Evolutionary conservation across 2,329 filamentous ascomycete species (phyloP), one percentile per base, ranked within the genome.

Genomic region (Scedosporium apiospermum): DNA sequence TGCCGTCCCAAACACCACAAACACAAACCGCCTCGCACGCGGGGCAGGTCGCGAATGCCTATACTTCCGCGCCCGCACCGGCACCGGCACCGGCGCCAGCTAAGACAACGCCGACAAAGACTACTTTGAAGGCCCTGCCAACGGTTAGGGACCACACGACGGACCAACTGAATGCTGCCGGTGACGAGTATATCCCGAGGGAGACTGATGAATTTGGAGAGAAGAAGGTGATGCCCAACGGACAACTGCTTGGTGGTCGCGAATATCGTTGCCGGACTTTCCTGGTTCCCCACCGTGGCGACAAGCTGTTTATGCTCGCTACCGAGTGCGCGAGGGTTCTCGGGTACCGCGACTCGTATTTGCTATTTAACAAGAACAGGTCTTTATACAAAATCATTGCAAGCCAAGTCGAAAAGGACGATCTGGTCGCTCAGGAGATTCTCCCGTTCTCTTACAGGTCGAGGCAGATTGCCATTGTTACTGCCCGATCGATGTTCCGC

Each of bases 351-450:
- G 95, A 99, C 74, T 97, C 93, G n/a, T 99, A 99, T 73, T 81
- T 99, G 42, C 80, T 99, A 16, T 99, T 99, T 80, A 98, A 98
- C 82, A 97, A 98, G 78, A 98, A 99, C 74, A 84, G 93, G 67
- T 98, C 95, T 2, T 80, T 99, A 7, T 96, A 85, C 81, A 99
- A 99, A 77, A 99, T 99, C 71, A 99, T 99, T 69, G 93, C 93
- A 63, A 96, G 89, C 65, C 93, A 98, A 73, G 81, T 88, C 30
- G 95, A 99, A 73, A 99, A 99, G 80, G 95, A 99, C 73, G 92
- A 98, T 70, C 81, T 99, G 16, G 96, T 99, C 58, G 82, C 88
- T 66, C 93, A 98, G 77, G 95, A 98, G 70, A 96, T 98, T 63
- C 79, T 99, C 21, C 95, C 95, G 0, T 99, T 98, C 74, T 97